Percentiles rank a stretch among this genome's conserved stretches.
Conservation (phyloP, 2,329 filamentous ascomycete species). For the Ceratocystis huliohia region DNA sequence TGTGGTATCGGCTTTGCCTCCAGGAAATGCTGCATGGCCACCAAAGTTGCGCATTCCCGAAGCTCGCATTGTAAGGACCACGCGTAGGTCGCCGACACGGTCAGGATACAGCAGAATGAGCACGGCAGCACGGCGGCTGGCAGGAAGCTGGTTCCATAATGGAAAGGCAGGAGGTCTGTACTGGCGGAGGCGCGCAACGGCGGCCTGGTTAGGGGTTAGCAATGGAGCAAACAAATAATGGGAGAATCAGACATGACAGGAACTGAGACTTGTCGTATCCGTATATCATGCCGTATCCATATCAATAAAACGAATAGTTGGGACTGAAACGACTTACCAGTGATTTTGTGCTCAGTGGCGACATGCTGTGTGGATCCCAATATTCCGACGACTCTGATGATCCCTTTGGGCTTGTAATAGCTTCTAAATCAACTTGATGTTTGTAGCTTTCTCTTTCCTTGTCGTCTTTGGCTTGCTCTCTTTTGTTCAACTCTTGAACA, state of each 20-base stretch:
- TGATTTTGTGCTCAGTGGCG: conserved; percentile 41
- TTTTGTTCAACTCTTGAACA: neutral
- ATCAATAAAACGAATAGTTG: neutral
- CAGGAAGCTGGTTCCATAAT: conserved; percentile 48
- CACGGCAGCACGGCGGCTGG: conserved; percentile 67
- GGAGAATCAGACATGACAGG: neutral
- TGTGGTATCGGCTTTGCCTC: conserved; percentile 53
- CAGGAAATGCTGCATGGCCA: conserved; percentile 79
- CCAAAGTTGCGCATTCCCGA: conserved; percentile 53
- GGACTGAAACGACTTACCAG: conserved; percentile 34
- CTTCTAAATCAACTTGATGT: neutral
- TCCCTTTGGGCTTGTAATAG: neutral
- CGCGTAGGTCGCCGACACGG: conserved; percentile 60
- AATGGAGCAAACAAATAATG: neutral
- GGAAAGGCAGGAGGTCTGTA: conserved; percentile 50
- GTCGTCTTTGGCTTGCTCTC: neutral
- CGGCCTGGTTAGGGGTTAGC: conserved; percentile 33
- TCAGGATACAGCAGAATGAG: conserved; percentile 82
- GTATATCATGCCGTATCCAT: neutral
- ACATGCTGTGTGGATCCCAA: conserved; percentile 47
- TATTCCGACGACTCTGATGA: conserved; percentile 27
- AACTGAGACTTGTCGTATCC: neutral
- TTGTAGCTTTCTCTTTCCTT: neutral
- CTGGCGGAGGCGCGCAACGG: conserved; percentile 46
- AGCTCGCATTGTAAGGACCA: conserved; percentile 57